Conservation (phyloP, 108 stramenopile genomes). For the Conticribra weissflogii region DNA sequence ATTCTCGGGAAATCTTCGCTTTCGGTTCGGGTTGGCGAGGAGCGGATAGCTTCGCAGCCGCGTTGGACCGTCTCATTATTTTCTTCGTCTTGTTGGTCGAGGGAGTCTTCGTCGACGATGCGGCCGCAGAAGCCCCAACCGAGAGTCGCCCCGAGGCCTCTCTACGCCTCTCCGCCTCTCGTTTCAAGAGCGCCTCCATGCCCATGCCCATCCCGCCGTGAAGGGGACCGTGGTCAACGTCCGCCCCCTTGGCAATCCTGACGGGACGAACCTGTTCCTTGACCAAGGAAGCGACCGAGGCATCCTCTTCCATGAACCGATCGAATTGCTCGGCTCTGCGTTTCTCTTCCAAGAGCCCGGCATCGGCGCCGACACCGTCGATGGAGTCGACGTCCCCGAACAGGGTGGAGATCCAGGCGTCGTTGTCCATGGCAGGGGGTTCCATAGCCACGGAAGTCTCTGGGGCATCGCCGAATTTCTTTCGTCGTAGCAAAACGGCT, state of each 20-base stretch:
- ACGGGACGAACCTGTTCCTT: conserved; percentile 26
- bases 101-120: background rate
- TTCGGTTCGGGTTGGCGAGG: no score
- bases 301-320: conserved; percentile 39
- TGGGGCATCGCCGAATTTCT: no score
- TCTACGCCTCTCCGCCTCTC: conserved; percentile 29
- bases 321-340: conserved; percentile 34
- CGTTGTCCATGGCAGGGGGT: conserved; percentile 30
- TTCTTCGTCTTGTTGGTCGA: background rate
- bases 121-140: no score
- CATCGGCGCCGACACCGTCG: no score
- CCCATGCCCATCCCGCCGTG: background rate
- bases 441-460: no score
- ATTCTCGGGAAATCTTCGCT: no score
- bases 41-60: no score
- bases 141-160: no score
- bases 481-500: background rate
- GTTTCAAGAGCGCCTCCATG: conserved; percentile 19
- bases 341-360: background rate
- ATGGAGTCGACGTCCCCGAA: conserved; percentile 22
- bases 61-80: no score
- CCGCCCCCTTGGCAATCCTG: conserved; percentile 21
- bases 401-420: conserved; percentile 36
- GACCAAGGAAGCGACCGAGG: conserved; percentile 17
- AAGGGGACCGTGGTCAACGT: no score